phyloP scores from a whole-genome alignment of 495 filamentous ascomycete genomes.

The Annulohypoxylon moriforme region DNA sequence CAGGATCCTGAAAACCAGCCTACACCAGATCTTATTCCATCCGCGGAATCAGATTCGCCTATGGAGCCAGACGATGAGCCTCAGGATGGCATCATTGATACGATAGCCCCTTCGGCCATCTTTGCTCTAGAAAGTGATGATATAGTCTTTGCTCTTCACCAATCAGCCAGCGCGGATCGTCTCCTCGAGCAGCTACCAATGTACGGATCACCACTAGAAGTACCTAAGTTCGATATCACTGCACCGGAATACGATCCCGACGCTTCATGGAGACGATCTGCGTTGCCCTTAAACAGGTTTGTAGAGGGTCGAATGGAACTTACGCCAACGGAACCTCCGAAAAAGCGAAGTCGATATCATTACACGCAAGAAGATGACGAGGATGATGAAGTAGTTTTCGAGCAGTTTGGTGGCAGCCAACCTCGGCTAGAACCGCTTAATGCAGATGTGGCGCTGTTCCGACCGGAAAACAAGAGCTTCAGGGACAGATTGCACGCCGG shows the following conservation, averaged over 20 bases:
- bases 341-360: conserved; percentile 81
- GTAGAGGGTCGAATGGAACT: conserved; percentile 82
- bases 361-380: conserved; percentile 76
- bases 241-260: conserved; percentile 70
- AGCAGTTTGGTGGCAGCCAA: conserved; percentile 53
- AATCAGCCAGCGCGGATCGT: conserved; percentile 79
- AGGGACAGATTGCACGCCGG: conserved; percentile 91
- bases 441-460: conserved; percentile 85
- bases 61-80: conserved; percentile 61
- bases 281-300: conserved; percentile 88
- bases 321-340: conserved; percentile 70
- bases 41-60: conserved; percentile 63
- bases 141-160: conserved; percentile 79
- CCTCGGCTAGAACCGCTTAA: conserved; percentile 72
- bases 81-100: conserved; percentile 55
- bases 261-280: conserved; percentile 75
- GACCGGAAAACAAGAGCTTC: conserved; percentile 87
- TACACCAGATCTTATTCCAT: conserved; percentile 78
- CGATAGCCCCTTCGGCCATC: conserved; percentile 75
- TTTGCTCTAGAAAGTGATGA: conserved; percentile 86
- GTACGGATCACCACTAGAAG: conserved; percentile 72
- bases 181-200: conserved; percentile 87
- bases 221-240: conserved; percentile 66
- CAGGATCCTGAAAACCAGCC: conserved; percentile 57
- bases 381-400: conserved; percentile 65